A percentile compares a stretch with the other conserved stretches of the same genome.
Evolutionary conservation across 129 eudicot genomes (phyloP).

Genomic region (Arctium lappa): DNA sequence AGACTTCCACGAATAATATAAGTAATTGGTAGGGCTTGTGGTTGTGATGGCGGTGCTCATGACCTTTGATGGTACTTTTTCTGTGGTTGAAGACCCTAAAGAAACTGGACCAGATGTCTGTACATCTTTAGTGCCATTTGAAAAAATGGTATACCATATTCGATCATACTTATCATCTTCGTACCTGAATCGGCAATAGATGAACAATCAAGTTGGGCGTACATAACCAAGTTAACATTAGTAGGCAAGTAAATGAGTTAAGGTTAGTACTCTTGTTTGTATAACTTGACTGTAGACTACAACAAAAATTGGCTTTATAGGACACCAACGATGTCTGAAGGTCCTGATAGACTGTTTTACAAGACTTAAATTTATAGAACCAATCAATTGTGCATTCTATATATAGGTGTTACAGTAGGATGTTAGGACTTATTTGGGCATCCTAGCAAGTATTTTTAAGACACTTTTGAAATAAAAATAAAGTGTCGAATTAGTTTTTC

Average conservation of each 20-base stretch:
- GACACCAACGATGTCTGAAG: neutral
- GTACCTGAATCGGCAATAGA: constrained; percentile 29
- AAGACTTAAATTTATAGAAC: neutral
- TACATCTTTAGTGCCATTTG: neutral
- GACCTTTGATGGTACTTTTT: constrained; percentile 18
- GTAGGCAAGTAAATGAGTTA: neutral
- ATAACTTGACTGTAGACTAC: neutral
- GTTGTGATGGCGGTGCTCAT: constrained; percentile 24
- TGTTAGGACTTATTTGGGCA: neutral
- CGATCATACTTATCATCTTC: constrained; percentile 47
- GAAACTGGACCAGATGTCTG: constrained; percentile 3
- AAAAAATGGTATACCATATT: constrained; percentile 10
- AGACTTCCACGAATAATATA: neutral
- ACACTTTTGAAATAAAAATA: neutral
- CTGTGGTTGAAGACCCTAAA: neutral
- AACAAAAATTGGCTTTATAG: neutral
- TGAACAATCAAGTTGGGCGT: neutral
- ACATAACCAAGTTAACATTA: neutral
- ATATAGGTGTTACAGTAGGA: neutral
- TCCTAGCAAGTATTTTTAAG: neutral
- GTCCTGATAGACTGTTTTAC: neutral
- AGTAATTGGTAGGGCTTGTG: neutral
- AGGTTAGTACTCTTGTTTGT: neutral
- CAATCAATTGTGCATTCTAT: neutral
- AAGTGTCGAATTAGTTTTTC: no score